These are phyloP conservation scores for Cystobasidium sp. DNA, from an alignment of 1,284 basidiomycete genomes.

Conservation along the genomic window DNA sequence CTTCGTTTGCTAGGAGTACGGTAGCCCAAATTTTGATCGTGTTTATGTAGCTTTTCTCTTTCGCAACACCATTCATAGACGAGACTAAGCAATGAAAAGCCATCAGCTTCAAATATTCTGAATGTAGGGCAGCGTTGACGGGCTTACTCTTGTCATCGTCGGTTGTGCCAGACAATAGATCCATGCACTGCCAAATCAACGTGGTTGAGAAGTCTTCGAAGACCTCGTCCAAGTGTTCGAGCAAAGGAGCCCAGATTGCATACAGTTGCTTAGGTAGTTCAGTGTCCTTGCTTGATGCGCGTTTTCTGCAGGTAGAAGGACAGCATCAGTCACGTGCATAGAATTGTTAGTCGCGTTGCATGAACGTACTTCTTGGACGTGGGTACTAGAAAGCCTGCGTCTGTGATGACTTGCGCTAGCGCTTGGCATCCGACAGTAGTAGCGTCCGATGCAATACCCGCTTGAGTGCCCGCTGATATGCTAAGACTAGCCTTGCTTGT, in stretches of 20 bases:
- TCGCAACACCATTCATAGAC: background rate
- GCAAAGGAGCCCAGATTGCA: constrained; percentile 72
- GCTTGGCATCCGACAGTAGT: constrained; percentile 66
- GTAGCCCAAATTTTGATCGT: constrained; percentile 48
- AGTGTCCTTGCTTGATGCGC: constrained; percentile 60
- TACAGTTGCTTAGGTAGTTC: constrained; percentile 64
- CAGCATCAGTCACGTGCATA: constrained; percentile 2
- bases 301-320: constrained; percentile 57
- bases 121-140: constrained; percentile 32
- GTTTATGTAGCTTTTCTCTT: constrained; percentile 39
- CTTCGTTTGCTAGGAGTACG: constrained; percentile 39
- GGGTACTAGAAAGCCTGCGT: constrained; percentile 73
- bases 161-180: constrained; percentile 55
- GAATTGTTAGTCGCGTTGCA: background rate
- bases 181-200: constrained; percentile 64
- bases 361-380: constrained; percentile 72
- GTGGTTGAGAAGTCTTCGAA: constrained; percentile 65
- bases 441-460: constrained; percentile 56
- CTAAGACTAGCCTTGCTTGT: background rate
- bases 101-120: constrained; percentile 1
- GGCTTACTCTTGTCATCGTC: constrained; percentile 17
- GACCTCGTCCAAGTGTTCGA: constrained; percentile 66
- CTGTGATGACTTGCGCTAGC: constrained; percentile 68
- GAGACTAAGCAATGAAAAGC: constrained; percentile 3
- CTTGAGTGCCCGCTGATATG: background rate